Percentiles rank a stretch among this genome's conserved stretches.
These are phyloP conservation scores for Erysimum cheiri DNA, from an alignment of 441 rosid genomes.

Conservation along the genomic window DNA sequence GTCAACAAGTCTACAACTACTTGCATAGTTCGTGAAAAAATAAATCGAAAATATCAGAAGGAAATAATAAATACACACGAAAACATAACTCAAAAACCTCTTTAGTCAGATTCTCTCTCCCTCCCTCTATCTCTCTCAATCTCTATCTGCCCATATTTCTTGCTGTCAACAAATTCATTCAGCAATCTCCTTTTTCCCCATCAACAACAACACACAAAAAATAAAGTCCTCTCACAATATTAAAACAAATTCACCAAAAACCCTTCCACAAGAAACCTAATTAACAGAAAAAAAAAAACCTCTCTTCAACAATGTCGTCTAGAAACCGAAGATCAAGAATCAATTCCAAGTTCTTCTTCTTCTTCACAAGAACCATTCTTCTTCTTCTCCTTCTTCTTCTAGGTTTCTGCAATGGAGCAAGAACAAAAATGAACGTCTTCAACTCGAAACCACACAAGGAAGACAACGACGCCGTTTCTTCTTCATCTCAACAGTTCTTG, in stretches of 20 bases:
- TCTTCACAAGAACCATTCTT: constrained; percentile 36
- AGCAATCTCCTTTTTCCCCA: constrained; percentile 25
- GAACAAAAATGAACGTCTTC: constrained; percentile 55
- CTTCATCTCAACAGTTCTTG: constrained; percentile 57
- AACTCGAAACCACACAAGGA: constrained; percentile 46
- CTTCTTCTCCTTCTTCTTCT: constrained; percentile 41
- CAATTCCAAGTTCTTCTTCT: constrained; percentile 30
- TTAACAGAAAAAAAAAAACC: not conserved
- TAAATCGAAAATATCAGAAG: constrained; percentile 20
- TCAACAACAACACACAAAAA: constrained; percentile 38
- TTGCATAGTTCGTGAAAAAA: constrained; percentile 34
- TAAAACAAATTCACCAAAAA: constrained; percentile 2
- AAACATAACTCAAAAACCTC: constrained; percentile 2
- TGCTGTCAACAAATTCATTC: constrained; percentile 46
- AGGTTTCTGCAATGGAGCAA: constrained; percentile 57
- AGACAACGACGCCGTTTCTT: constrained; percentile 26
- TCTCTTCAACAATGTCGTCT: constrained; percentile 41
- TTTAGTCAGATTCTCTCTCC: constrained; percentile 12
- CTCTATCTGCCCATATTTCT: constrained; percentile 44
- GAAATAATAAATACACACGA: constrained; percentile 29
- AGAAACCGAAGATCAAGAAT: constrained; percentile 34
- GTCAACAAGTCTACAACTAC: constrained; percentile 37
- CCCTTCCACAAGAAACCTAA: not conserved
- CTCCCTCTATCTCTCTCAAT: constrained; percentile 22
- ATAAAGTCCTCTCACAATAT: constrained; percentile 23